Base-by-base conservation (phyloP, 78 protist genomes). In the Dictyostelium firmibasis region DNA sequence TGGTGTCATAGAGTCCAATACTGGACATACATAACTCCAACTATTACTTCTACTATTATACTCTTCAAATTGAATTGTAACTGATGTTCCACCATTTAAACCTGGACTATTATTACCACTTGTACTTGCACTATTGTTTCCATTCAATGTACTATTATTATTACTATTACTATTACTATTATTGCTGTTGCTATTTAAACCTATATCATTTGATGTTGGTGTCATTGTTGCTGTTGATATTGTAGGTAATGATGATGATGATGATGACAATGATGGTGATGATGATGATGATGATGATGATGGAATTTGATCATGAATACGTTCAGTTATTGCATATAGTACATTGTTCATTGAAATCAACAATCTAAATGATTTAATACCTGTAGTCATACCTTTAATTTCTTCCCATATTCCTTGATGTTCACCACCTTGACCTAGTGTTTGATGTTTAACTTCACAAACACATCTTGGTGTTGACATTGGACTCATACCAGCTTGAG, bases 341-440 rank as follows among this genome's bases (percentile, higher is more conserved):
- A 18, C 36, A 13, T 83, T 62, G 35, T 89, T 81, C 69, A 70
- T 33, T 47, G 87, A 2, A 4, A 64, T 67, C 29, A 89, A 38
- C n/a, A 89, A 8, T 44, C 94, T 69, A 84, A 89, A 89, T 10
- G 87, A 81, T 41, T 81, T 78, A 3, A 89, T 81, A n/a, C 38
- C 33, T 29, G 83, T 25, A 4, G 94, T 20, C 78, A 89, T 79
- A 35, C 74, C 82, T 31, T 18, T 38, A 11, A 89, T 20, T 18
- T 78, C 94, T n/a, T 81, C 88, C 94, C 94, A 89, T 1, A 41
- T 14, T 25, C 94, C 94, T 35, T 81, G 88, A 64, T 89, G 94
- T 16, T 84, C 72, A 29, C 47, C 76, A 13, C 70, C 82, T 33
- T 81, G 86, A 9, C 87, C 87, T 1, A 81, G 35, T 33, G 88